Evolutionary conservation across 208 protist genomes (phyloP).

Genomic region (Trypanosoma rangeli): DNA sequence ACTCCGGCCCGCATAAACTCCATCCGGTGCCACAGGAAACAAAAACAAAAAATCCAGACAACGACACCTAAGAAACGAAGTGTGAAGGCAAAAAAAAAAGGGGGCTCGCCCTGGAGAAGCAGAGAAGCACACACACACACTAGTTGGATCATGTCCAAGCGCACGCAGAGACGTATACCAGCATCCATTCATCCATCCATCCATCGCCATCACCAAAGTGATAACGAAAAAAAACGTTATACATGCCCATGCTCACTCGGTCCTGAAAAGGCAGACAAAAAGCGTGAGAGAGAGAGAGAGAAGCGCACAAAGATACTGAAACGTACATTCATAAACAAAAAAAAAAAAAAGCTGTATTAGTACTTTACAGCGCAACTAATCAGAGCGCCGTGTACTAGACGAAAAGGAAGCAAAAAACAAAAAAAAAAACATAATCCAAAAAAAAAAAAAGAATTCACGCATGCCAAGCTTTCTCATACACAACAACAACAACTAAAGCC

Average conservation of each 20-base stretch:
- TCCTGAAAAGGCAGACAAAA: neutral
- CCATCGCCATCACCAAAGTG: neutral
- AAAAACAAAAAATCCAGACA: neutral
- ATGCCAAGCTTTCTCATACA: too few relatives aligned
- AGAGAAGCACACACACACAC: neutral
- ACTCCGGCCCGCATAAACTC: too few relatives aligned
- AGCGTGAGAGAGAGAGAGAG: neutral
- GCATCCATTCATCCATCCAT: neutral
- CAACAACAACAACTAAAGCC: too few relatives aligned
- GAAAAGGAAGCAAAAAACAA: too few relatives aligned
- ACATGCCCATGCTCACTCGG: too few relatives aligned
- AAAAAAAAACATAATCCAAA: too few relatives aligned
- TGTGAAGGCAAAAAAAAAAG: slow-evolving; percentile 2
- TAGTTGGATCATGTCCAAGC: neutral
- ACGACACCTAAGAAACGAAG: too few relatives aligned
- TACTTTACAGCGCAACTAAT: too few relatives aligned
- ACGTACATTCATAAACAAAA: neutral
- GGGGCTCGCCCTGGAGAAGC: neutral
- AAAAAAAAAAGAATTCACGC: too few relatives aligned
- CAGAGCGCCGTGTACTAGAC: too few relatives aligned
- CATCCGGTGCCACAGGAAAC: too few relatives aligned
- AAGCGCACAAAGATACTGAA: slow-evolving; percentile 9
- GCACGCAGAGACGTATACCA: neutral
- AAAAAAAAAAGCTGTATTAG: too few relatives aligned
- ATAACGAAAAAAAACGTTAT: neutral